phyloP scores from a whole-genome alignment of 2,329 filamentous ascomycete genomes.

The Fusarium sp. region DNA sequence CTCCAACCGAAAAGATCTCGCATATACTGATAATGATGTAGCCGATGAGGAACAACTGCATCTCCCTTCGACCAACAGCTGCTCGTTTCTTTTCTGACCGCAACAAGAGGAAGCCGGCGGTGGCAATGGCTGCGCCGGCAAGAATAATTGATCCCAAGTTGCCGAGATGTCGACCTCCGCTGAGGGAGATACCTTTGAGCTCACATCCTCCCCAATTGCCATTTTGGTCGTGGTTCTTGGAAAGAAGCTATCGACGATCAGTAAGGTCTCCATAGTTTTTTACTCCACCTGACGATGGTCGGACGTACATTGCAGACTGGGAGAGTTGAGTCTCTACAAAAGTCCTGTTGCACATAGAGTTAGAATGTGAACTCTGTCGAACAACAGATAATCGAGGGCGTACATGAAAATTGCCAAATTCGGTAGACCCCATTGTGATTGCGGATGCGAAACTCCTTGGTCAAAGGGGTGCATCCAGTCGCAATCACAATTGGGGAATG shows the following conservation, averaged over 20 bases:
- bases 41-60: conserved; percentile 91
- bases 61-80: conserved; percentile 94
- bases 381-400: conserved; percentile 30
- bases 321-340: conserved; percentile 86
- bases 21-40: conserved; percentile 92
- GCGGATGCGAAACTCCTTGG: conserved; percentile 46
- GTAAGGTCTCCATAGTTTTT: conserved; percentile 41
- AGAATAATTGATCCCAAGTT: conserved; percentile 95
- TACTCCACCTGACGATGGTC: conserved; percentile 34
- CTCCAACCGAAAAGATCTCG: conserved; percentile 96
- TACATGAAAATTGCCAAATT: conserved; percentile 73
- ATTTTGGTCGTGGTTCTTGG: conserved; percentile 71
- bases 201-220: conserved; percentile 77
- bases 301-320: conserved; percentile 85
- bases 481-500: conserved; percentile 47
- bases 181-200: conserved; percentile 80
- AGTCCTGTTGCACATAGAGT: conserved; percentile 68
- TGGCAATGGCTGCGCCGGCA: conserved; percentile 79
- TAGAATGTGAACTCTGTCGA: conserved; percentile 19
- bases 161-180: conserved; percentile 74
- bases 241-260: conserved; percentile 57
- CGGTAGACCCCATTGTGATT: conserved; percentile 69
- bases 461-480: conserved; percentile 45
- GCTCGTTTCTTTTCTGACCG: conserved; percentile 91
- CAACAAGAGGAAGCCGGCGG: conserved; percentile 76